These are phyloP conservation scores for Polygonum aviculare DNA, from an alignment of 148 eudicot genomes.

Conservation along the genomic window DNA sequence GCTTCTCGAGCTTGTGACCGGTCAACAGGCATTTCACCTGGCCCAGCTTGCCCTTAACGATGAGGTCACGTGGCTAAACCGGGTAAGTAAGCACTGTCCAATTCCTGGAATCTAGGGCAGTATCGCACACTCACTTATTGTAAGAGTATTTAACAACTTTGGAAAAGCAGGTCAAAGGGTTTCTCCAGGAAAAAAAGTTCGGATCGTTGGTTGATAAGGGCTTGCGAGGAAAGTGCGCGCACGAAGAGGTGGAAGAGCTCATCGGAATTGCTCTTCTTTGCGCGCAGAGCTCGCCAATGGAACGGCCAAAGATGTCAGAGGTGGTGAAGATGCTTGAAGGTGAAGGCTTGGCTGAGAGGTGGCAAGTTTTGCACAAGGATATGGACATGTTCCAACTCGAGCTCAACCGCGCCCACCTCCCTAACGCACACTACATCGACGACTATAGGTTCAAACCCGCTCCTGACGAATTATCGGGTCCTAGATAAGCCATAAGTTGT, in stretches of 20 bases:
- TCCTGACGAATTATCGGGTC: constrained; percentile 7
- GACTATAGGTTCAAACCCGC: neutral
- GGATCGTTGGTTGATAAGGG: constrained; percentile 6
- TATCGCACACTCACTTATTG: neutral
- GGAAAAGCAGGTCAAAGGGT: constrained; percentile 2
- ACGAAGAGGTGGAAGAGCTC: constrained; percentile 4
- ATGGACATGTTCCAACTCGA: neutral
- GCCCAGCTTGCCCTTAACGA: constrained; percentile 16
- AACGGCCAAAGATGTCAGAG: constrained; percentile 12
- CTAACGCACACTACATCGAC: neutral
- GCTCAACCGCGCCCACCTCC: neutral
- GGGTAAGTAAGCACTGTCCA: neutral
- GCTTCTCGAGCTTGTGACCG: constrained; percentile 77
- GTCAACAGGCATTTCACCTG: constrained; percentile 75
- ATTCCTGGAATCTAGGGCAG: too few species aligned
- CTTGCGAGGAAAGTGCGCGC: constrained; percentile 30
- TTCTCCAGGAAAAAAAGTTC: neutral
- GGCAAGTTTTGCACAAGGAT: neutral
- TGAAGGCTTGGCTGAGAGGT: constrained; percentile 12
- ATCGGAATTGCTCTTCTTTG: constrained; percentile 10
- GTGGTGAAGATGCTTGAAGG: constrained; percentile 13
- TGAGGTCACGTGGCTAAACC: constrained; percentile 6
- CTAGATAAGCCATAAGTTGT: neutral
- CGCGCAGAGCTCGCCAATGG: neutral
- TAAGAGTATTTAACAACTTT: neutral